phyloP scores from a whole-genome alignment of 139 green algal species.

The Marvania coccoides region DNA sequence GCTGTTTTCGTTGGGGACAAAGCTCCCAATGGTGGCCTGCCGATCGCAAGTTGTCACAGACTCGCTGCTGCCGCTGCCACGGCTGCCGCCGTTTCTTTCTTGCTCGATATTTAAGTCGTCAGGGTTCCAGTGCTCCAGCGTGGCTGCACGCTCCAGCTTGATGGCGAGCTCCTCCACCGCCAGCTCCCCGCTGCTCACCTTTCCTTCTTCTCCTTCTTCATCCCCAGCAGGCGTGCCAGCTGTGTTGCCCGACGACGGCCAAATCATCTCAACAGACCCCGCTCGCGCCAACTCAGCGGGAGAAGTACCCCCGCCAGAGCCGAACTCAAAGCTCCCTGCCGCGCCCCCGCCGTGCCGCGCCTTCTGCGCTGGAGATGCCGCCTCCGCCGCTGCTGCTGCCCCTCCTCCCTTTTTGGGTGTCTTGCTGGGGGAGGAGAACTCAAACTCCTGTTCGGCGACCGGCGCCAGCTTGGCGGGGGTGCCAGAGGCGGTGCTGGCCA shows the following conservation, averaged over 20 bases:
- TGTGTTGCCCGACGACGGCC: not conserved
- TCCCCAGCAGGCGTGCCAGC: not conserved
- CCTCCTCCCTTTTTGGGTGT: too few species aligned
- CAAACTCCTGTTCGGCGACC: too few species aligned
- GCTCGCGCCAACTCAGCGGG: not conserved
- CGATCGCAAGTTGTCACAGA: too few species aligned
- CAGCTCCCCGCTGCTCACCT: too few species aligned
- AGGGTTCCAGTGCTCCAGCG: constrained; percentile 11
- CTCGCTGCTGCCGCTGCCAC: not conserved
- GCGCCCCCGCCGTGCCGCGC: too few species aligned
- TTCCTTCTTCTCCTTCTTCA: not conserved
- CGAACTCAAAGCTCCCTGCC: not conserved
- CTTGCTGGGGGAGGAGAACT: too few species aligned
- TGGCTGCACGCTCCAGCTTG: constrained; percentile 5
- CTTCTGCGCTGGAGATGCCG: too few species aligned
- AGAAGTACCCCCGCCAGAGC: not conserved
- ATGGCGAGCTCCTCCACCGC: not conserved
- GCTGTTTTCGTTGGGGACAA: not conserved
- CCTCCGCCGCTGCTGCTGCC: too few species aligned
- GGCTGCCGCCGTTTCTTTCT: not conserved
- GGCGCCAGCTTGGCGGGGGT: too few species aligned
- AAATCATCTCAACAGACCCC: not conserved
- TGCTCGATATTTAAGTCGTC: not conserved
- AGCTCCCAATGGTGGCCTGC: too few species aligned
- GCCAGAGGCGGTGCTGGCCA: too few species aligned